These are phyloP conservation scores for Monascus ruber DNA, from an alignment of 2,329 filamentous ascomycete genomes.

Conservation along the genomic window DNA sequence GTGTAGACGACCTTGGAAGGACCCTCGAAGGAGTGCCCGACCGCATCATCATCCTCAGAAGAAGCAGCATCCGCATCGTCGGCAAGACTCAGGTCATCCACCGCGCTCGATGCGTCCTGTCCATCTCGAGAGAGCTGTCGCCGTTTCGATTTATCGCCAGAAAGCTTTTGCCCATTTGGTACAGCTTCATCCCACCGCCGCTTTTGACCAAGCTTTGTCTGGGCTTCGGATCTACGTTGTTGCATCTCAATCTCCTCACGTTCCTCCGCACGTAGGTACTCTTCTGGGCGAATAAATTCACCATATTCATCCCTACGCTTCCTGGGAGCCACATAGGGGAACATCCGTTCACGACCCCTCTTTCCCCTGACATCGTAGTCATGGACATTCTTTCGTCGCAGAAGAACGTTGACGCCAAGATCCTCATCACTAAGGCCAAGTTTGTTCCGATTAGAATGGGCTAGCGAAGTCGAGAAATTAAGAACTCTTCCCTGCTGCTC, in stretches of 20 bases:
- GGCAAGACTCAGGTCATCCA: conserved; percentile 36
- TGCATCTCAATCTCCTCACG: conserved; percentile 63
- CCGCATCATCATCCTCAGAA: conserved; percentile 42
- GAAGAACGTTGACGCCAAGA: conserved; percentile 77
- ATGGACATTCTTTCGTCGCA: conserved; percentile 80
- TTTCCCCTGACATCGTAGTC: conserved; percentile 89
- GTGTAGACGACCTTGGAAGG: conserved; percentile 65
- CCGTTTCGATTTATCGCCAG: conserved; percentile 48
- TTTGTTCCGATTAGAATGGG: conserved; percentile 74
- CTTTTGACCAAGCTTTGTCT: conserved; percentile 73
- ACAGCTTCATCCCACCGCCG: conserved; percentile 77
- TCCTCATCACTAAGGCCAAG: conserved; percentile 80
- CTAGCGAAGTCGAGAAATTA: conserved; percentile 75
- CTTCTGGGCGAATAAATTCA: conserved; percentile 84
- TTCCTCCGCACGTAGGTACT: conserved; percentile 87
- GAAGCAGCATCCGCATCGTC: conserved; percentile 46
- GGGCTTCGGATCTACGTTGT: conserved; percentile 41
- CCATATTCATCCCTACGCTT: conserved; percentile 83
- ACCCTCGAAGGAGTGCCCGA: conserved; percentile 42
- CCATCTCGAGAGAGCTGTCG: conserved; percentile 35
- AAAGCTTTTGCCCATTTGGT: conserved; percentile 24
- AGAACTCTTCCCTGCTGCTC: conserved; percentile 86
- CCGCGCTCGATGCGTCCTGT: conserved; percentile 34
- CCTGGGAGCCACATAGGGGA: conserved; percentile 71
- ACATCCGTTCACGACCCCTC: conserved; percentile 84